These are phyloP conservation scores for Cutaneotrichosporon curvatum DNA, from an alignment of 1,284 basidiomycete genomes.

Conservation along the genomic window DNA sequence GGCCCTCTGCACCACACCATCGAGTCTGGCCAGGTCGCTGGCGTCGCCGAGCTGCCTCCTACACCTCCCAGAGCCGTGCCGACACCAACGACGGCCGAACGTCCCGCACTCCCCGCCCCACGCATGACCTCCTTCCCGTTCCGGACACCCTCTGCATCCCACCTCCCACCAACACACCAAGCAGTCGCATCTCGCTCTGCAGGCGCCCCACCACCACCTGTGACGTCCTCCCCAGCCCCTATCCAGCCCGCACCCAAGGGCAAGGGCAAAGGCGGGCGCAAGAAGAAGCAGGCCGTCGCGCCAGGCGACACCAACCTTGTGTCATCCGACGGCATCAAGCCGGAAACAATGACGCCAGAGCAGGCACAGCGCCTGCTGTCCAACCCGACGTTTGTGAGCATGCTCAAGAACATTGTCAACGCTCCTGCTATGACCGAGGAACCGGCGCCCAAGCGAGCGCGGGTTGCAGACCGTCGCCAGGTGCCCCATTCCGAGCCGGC, in stretches of 20 bases:
- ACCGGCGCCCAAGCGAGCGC: not conserved
- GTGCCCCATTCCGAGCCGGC: not conserved
- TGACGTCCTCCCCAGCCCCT: conserved; percentile 2
- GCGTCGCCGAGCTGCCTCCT: not conserved
- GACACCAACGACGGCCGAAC: conserved; percentile 1
- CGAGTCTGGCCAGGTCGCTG: conserved; percentile 6
- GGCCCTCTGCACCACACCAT: conserved; percentile 13
- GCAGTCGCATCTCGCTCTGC: not conserved
- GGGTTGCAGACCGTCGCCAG: not conserved
- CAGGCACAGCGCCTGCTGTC: conserved; percentile 27
- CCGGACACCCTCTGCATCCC: conserved; percentile 2
- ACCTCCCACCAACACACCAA: not conserved
- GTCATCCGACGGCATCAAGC: conserved; percentile 4
- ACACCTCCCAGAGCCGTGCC: not conserved
- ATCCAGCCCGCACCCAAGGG: not conserved
- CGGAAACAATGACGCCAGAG: conserved; percentile 33
- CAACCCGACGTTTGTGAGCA: conserved; percentile 24
- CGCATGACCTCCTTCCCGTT: conserved; percentile 2
- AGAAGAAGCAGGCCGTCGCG: not conserved
- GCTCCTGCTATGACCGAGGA: conserved; percentile 4
- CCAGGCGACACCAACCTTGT: not conserved
- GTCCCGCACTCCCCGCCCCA: conserved; percentile 5
- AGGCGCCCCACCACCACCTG: not conserved
- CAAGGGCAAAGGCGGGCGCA: not conserved
- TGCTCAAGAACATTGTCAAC: conserved; percentile 31